Conservation (phyloP, 2,329 filamentous ascomycete genomes). For the Cercospora citrullina region DNA sequence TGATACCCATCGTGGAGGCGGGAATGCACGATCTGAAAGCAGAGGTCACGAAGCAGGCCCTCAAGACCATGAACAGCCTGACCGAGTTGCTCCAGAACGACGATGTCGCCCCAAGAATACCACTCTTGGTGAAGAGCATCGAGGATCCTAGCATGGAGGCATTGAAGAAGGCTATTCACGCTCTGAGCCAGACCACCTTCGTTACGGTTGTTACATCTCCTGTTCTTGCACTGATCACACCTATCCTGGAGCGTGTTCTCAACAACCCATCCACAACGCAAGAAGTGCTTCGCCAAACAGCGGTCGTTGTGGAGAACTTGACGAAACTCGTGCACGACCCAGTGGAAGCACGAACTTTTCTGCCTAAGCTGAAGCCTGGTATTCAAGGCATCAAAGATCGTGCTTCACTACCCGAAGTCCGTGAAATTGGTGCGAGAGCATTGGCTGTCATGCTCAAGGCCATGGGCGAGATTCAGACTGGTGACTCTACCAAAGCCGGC, state of each 20-base stretch:
- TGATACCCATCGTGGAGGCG: slow-evolving; percentile 87
- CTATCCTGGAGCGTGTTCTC: slow-evolving; percentile 87
- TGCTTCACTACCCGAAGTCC: slow-evolving; percentile 90
- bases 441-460: slow-evolving; percentile 88
- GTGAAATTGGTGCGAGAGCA: slow-evolving; percentile 81
- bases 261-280: slow-evolving; percentile 89
- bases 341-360: slow-evolving; percentile 88
- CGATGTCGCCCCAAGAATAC: slow-evolving; percentile 89
- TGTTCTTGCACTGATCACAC: slow-evolving; percentile 89
- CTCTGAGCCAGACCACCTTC: slow-evolving; percentile 96
- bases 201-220: slow-evolving; percentile 94
- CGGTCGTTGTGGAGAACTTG: slow-evolving; percentile 95
- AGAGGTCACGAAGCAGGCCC: slow-evolving; percentile 83
- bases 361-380: slow-evolving; percentile 92
- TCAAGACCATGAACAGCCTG: slow-evolving; percentile 86
- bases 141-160: slow-evolving; percentile 87
- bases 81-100: slow-evolving; percentile 93
- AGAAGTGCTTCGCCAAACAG: slow-evolving; percentile 91
- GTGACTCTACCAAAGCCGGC: slow-evolving; percentile 47
- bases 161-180: slow-evolving; percentile 93
- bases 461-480: slow-evolving; percentile 67
- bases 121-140: slow-evolving; percentile 90
- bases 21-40: slow-evolving; percentile 96
- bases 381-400: slow-evolving; percentile 84
- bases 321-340: slow-evolving; percentile 97